A percentile compares a stretch with the other conserved stretches of the same genome.
Conservation (phyloP, 441 rosid genomes). For the Capsella rubella region DNA sequence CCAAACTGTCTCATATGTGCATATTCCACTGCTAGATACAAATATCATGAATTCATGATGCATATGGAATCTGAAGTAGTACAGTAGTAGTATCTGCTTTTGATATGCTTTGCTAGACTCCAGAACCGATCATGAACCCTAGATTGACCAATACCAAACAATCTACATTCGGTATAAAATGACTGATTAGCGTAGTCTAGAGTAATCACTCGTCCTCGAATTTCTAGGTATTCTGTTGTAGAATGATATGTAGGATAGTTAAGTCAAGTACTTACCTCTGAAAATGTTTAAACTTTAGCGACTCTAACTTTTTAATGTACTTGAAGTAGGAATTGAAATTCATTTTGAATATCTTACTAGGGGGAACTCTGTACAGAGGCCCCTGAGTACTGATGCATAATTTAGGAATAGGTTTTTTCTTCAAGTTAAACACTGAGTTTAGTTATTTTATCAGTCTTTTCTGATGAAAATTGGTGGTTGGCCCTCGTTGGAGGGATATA, state of each 20-base stretch:
- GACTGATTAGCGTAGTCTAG: background rate
- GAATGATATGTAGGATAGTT: background rate
- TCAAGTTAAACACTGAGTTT: background rate
- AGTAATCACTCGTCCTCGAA: background rate
- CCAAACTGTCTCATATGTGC: background rate
- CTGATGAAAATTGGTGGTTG: background rate
- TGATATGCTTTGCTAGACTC: slow-evolving; percentile 10
- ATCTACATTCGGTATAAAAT: background rate
- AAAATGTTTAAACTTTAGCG: background rate
- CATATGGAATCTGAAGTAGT: slow-evolving; percentile 19
- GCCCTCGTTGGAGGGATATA: background rate
- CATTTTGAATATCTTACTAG: background rate
- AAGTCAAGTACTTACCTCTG: no score
- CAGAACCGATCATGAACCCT: background rate
- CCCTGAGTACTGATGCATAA: background rate
- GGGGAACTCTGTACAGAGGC: background rate
- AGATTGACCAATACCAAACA: background rate
- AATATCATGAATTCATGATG: slow-evolving; percentile 16
- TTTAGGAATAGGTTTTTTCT: background rate
- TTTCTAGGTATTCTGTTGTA: background rate
- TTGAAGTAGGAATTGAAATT: background rate
- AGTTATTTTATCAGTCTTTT: background rate
- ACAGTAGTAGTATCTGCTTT: slow-evolving; percentile 1
- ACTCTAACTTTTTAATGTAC: background rate
- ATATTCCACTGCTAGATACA: background rate